A percentile compares a stretch with the other conserved stretches of the same genome.
Conservation (phyloP, 352 stramenopile species). For the Pythium graminicola region DNA sequence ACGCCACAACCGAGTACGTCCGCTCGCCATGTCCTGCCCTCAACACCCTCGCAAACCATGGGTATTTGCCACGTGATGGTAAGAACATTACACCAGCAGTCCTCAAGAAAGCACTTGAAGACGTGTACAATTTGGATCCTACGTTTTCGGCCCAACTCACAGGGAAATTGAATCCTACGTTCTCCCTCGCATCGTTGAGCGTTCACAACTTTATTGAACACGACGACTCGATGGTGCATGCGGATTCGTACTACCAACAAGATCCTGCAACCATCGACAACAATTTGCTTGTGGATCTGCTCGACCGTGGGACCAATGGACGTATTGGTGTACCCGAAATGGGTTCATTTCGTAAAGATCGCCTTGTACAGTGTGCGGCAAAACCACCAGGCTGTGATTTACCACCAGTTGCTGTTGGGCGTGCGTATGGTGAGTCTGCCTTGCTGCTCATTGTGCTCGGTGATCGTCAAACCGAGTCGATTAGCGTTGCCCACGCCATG, state of each 20-base stretch:
- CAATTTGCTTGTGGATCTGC: constrained; percentile 23
- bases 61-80: constrained; percentile 28
- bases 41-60: constrained; percentile 66
- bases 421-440: constrained; percentile 27
- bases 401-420: constrained; percentile 10
- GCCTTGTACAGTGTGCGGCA: background rate
- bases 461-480: constrained; percentile 14
- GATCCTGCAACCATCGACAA: constrained; percentile 27
- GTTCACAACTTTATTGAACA: constrained; percentile 19
- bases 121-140: constrained; percentile 21
- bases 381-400: constrained; percentile 5
- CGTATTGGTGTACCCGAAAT: background rate
- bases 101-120: constrained; percentile 13
- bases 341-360: background rate
- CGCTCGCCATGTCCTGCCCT: constrained; percentile 46
- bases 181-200: constrained; percentile 29
- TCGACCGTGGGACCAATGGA: constrained; percentile 11
- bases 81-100: background rate
- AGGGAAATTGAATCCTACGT: constrained; percentile 1
- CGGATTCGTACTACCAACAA: constrained; percentile 28
- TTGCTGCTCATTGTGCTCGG: constrained; percentile 26
- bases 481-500: constrained; percentile 7
- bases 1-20: constrained; percentile 3
- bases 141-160: constrained; percentile 8
- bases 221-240: constrained; percentile 32